These are phyloP conservation scores for Colletotrichum sp. DNA, from an alignment of 2,329 filamentous ascomycete species.

Conservation along the genomic window DNA sequence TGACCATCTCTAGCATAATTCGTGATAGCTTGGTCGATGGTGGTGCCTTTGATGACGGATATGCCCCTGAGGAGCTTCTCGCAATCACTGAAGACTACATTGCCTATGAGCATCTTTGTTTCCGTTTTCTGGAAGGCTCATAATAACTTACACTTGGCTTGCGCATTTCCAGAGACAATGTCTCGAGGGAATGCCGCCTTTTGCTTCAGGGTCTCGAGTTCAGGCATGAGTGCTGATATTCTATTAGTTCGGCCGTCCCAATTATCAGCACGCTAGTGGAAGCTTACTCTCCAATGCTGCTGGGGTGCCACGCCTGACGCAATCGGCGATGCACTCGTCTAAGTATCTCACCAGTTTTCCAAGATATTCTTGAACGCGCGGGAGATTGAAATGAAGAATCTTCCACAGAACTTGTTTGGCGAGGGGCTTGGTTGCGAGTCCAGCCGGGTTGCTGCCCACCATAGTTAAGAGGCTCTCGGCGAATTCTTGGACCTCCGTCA, in stretches of 20 bases:
- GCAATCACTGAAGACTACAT: background rate
- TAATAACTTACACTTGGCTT: background rate
- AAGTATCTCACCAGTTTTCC: background rate
- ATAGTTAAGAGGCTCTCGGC: background rate
- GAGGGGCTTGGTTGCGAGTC: background rate
- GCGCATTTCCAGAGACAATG: background rate
- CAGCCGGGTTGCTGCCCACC: background rate
- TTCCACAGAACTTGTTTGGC: background rate
- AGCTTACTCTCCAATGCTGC: background rate
- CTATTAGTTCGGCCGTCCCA: too few relatives aligned
- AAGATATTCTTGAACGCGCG: background rate
- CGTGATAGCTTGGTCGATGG: background rate
- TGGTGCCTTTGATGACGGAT: background rate
- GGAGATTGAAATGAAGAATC: slow-evolving; percentile 1
- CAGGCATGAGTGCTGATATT: background rate
- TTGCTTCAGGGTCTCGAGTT: background rate
- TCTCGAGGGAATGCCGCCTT: background rate
- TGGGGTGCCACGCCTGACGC: background rate
- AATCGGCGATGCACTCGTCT: background rate
- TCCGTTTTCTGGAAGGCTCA: too few relatives aligned
- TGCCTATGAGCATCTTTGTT: too few relatives aligned
- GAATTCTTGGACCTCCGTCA: background rate
- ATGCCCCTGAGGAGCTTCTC: background rate
- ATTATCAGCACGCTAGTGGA: too few relatives aligned
- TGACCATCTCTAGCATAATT: background rate